Evolutionary conservation across 2,329 filamentous ascomycete species (phyloP), one percentile per base, ranked within the genome.

Genomic region (Albophoma yamanashiensis): DNA sequence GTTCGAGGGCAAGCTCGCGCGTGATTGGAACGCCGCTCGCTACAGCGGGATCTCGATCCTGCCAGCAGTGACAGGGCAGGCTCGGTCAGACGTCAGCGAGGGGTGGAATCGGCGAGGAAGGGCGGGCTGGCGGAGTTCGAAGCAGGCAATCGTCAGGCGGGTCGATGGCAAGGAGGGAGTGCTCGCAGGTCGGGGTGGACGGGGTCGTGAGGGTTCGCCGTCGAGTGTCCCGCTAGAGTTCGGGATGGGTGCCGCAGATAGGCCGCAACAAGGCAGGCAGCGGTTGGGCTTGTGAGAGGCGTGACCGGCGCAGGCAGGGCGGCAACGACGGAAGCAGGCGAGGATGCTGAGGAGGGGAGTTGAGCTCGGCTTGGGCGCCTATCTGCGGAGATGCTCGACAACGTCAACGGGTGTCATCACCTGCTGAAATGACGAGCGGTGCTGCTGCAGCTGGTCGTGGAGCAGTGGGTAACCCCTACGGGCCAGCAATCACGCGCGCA

Each of bases 1-100:
- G 63, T 60, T 59, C 62, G 60, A 60, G 61, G 62, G 61, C 61
- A 43, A 59, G 57, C 43, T 25, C 27, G 42, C 31, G 55, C 4
- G n/a, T 31, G 22, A 27, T 38, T 36, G 50, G 27, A 31, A 25
- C 27, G 31, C 38, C 34, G 22, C 40, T 43, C 39, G 40, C 57
- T 34, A 52, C 34, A 17, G 31, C 22, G 45, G 27, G 45, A 12
- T 15, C 50, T 53, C 50, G 50, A 38, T 11, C 9, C 11, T 15
- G 50, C 50, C 20, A 22, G 31, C 31, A 15, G 50, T 57, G 27
- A 45, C 55, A 2, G 25, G 25, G 31, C 39, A 34, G 40, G 17
- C 39, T 56, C 12, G 20, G 20, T 3, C 31, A n/a, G 31, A 55
- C 17, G 50, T 38, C 31, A 31, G 20, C 20, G 27, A 12, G 50